A percentile compares a stretch with the other conserved stretches of the same genome.
Conservation (phyloP, 495 filamentous ascomycete species). For the Platismatia glauca region DNA sequence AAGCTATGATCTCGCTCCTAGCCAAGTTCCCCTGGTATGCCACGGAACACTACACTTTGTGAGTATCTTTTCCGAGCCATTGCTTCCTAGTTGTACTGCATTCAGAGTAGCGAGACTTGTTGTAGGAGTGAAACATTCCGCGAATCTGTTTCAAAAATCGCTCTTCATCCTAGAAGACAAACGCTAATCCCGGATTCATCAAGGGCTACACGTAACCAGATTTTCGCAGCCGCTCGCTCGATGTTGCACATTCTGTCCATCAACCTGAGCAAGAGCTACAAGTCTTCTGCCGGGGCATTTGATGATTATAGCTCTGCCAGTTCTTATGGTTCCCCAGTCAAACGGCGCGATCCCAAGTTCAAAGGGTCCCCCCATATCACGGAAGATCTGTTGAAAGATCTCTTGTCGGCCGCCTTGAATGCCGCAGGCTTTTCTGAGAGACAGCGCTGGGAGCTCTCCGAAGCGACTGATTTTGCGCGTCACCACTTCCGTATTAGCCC, state of each 20-base stretch:
- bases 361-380: slow-evolving; percentile 35
- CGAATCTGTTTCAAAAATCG: no score
- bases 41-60: slow-evolving; percentile 53
- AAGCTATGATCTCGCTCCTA: slow-evolving; percentile 65
- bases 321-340: background rate
- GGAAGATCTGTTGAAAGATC: slow-evolving; percentile 44
- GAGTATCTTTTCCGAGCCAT: no score
- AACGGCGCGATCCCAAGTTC: background rate
- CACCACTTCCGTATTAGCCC: slow-evolving; percentile 21
- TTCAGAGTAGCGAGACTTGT: no score
- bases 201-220: slow-evolving; percentile 46
- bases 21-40: slow-evolving; percentile 70
- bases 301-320: background rate
- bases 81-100: no score
- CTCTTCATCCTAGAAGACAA: no score
- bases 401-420: slow-evolving; percentile 47
- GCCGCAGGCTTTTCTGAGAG: slow-evolving; percentile 58
- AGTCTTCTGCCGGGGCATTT: slow-evolving; percentile 14
- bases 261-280: slow-evolving; percentile 29
- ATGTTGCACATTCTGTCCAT: slow-evolving; percentile 40
- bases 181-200: no score
- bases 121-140: no score
- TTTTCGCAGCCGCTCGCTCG: slow-evolving; percentile 44
- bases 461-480: slow-evolving; percentile 18
- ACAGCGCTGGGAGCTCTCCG: slow-evolving; percentile 32